These are phyloP conservation scores for Acer saccharum DNA, from an alignment of 345 rosid species.

Conservation along the genomic window DNA sequence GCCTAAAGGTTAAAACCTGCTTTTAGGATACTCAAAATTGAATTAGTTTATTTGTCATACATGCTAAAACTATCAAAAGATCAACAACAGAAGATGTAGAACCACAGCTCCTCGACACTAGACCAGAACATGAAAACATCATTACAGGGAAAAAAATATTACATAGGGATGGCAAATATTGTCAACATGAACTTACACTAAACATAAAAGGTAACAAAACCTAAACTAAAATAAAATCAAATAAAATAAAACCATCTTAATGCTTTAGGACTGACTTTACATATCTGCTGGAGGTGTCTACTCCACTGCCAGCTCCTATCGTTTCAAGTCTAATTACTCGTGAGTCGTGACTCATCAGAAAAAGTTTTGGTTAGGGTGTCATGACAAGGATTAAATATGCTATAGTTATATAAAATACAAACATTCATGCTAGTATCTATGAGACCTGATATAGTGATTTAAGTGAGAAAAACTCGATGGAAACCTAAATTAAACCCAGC, in stretches of 20 bases:
- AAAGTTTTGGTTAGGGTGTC: too few relatives aligned
- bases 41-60: background rate
- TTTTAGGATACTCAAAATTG: background rate
- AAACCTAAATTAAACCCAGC: too few relatives aligned
- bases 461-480: too few relatives aligned
- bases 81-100: background rate
- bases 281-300: background rate
- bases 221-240: background rate
- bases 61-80: background rate
- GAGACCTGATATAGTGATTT: too few relatives aligned
- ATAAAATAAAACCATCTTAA: too few relatives aligned
- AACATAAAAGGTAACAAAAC: background rate
- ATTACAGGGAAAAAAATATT: background rate
- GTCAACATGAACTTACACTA: background rate
- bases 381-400: too few relatives aligned
- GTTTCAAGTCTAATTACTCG: background rate
- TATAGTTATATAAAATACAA: too few relatives aligned
- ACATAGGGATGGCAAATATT: background rate
- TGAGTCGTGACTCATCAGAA: too few relatives aligned
- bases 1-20: background rate
- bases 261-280: background rate
- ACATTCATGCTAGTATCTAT: too few relatives aligned
- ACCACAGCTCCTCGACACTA: background rate
- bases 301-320: background rate
- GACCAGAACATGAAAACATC: background rate